Percentiles rank a stretch among this genome's conserved stretches.
Evolutionary conservation across 2,329 filamentous ascomycete species (phyloP).

Genomic region (Penicillium sp.): DNA sequence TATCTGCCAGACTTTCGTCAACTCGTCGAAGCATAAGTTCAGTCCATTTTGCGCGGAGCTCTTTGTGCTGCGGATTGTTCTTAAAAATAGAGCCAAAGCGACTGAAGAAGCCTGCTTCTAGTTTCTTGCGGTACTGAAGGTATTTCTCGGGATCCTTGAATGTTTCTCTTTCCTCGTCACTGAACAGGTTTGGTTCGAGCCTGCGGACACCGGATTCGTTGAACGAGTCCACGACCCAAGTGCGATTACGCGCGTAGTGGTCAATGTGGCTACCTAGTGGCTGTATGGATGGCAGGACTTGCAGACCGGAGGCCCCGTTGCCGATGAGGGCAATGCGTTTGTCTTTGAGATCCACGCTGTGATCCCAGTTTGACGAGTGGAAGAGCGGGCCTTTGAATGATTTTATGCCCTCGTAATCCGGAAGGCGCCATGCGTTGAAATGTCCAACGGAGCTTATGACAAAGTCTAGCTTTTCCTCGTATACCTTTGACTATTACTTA

Average conservation of each 20-base stretch:
- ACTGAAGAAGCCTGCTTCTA: constrained; percentile 61
- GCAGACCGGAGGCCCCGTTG: constrained; percentile 61
- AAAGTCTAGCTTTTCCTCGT: constrained; percentile 54
- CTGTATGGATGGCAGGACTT: constrained; percentile 43
- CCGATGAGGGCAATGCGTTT: constrained; percentile 57
- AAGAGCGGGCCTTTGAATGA: constrained; percentile 54
- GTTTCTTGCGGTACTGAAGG: constrained; percentile 53
- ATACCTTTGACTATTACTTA: constrained; percentile 32
- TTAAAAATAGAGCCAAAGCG: constrained; percentile 55
- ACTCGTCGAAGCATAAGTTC: constrained; percentile 54
- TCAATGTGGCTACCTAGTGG: constrained; percentile 48
- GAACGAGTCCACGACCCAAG: constrained; percentile 65
- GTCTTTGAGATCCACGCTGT: constrained; percentile 47
- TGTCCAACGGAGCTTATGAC: constrained; percentile 61
- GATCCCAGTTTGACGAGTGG: constrained; percentile 61
- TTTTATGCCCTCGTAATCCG: constrained; percentile 56
- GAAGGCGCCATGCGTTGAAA: constrained; percentile 63
- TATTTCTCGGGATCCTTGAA: constrained; percentile 62
- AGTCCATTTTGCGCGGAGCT: constrained; percentile 46
- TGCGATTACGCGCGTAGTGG: constrained; percentile 62
- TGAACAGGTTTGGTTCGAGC: constrained; percentile 54
- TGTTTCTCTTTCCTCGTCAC: constrained; percentile 50
- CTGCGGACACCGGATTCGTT: constrained; percentile 52
- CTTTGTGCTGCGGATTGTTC: constrained; percentile 48
- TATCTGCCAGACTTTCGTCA: constrained; percentile 53